phyloP scores from a whole-genome alignment of 2,329 filamentous ascomycete genomes.

The Cladophialophora yegresii region DNA sequence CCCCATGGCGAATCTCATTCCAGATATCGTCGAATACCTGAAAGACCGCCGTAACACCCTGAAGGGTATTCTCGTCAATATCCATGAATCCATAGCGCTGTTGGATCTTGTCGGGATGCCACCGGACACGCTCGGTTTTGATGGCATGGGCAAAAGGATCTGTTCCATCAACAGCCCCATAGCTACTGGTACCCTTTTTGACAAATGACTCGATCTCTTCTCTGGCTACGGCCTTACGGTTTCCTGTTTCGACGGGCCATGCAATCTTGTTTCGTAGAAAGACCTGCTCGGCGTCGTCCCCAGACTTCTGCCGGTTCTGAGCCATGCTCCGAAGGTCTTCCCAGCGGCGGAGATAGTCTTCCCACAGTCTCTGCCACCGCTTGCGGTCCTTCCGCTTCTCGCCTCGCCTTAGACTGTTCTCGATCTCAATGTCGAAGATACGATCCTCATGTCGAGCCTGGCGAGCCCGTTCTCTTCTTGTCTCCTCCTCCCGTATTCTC shows the following conservation, averaged over 20 bases:
- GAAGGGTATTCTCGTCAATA: slow-evolving; percentile 71
- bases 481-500: slow-evolving; percentile 42
- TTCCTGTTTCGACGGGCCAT: slow-evolving; percentile 73
- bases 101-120: slow-evolving; percentile 98
- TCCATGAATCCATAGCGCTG: slow-evolving; percentile 78
- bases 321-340: slow-evolving; percentile 46
- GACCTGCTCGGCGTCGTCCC: slow-evolving; percentile 27
- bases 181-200: slow-evolving; percentile 43
- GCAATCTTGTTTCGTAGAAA: slow-evolving; percentile 54
- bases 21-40: slow-evolving; percentile 84
- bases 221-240: slow-evolving; percentile 58
- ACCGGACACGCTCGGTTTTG: slow-evolving; percentile 83
- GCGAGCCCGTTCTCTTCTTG: neutral
- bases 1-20: slow-evolving; percentile 48
- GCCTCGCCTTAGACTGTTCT: slow-evolving; percentile 67
- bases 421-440: slow-evolving; percentile 64
- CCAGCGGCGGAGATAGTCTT: slow-evolving; percentile 67
- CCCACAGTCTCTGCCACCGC: slow-evolving; percentile 63
- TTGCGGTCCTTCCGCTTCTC: slow-evolving; percentile 62
- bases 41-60: slow-evolving; percentile 83
- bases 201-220: slow-evolving; percentile 71
- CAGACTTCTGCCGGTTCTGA: slow-evolving; percentile 22
- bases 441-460: slow-evolving; percentile 23
- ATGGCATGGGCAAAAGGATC: slow-evolving; percentile 56
- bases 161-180: slow-evolving; percentile 28